These are phyloP conservation scores for Neoboletus brunneissimus DNA, from an alignment of 768 basidiomycete species.

Conservation along the genomic window DNA sequence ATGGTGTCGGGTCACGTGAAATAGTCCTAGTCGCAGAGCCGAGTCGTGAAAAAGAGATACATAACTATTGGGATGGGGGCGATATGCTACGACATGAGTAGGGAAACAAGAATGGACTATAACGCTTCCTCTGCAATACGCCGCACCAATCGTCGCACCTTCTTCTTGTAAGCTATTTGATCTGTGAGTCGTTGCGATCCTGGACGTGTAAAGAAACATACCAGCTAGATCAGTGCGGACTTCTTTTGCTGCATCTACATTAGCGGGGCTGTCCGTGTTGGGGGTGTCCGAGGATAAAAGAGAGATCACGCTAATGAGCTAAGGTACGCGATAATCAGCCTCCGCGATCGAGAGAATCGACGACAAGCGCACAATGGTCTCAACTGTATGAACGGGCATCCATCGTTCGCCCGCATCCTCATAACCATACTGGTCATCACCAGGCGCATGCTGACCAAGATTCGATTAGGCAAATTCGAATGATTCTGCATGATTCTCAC, in stretches of 20 bases:
- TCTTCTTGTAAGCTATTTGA: slow-evolving; percentile 83
- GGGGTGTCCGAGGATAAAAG: slow-evolving; percentile 90
- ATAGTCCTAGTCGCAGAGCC: background rate
- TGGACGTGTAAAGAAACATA: slow-evolving; percentile 31
- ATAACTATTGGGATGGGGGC: slow-evolving; percentile 11
- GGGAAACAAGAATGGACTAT: slow-evolving; percentile 42
- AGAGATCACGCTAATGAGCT: slow-evolving; percentile 97
- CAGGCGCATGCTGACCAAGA: slow-evolving; percentile 76
- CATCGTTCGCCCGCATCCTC: slow-evolving; percentile 97
- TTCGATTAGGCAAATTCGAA: slow-evolving; percentile 1
- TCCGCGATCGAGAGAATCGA: background rate
- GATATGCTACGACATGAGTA: slow-evolving; percentile 16
- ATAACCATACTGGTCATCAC: slow-evolving; percentile 95
- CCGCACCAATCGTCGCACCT: slow-evolving; percentile 85
- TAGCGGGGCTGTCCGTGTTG: slow-evolving; percentile 91
- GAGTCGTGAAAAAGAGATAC: background rate
- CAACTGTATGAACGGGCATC: slow-evolving; percentile 96
- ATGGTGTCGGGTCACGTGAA: slow-evolving; percentile 25
- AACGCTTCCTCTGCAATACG: slow-evolving; percentile 87
- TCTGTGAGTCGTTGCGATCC: slow-evolving; percentile 11
- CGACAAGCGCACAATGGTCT: slow-evolving; percentile 74
- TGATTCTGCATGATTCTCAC: slow-evolving; percentile 38
- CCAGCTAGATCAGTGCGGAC: slow-evolving; percentile 62
- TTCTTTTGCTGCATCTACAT: slow-evolving; percentile 94
- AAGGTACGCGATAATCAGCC: slow-evolving; percentile 5